Evolutionary conservation across 208 protist species (phyloP).

Genomic region (Spironucleus salmonicida): DNA sequence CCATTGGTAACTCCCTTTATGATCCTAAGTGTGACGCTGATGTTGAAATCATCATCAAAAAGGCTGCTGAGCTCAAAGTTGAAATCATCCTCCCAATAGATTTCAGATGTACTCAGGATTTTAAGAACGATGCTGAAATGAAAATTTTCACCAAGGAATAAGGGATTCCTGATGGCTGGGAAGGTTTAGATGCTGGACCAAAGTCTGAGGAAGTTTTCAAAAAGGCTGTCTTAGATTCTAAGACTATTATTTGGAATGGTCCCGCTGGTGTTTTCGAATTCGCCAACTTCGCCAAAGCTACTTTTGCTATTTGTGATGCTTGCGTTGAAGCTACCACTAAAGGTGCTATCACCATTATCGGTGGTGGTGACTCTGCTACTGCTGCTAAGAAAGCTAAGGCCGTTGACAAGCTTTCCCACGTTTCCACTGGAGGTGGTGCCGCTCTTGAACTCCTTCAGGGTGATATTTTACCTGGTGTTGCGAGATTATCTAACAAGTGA

Average conservation of each 20-base stretch:
- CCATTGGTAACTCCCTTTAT: slow-evolving; percentile 77
- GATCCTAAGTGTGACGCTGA: slow-evolving; percentile 62
- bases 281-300: slow-evolving; percentile 71
- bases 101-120: slow-evolving; percentile 76
- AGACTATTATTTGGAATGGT: slow-evolving; percentile 43
- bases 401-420: slow-evolving; percentile 74
- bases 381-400: slow-evolving; percentile 64
- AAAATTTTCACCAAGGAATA: slow-evolving; percentile 33
- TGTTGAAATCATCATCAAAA: slow-evolving; percentile 66
- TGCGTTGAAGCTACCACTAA: slow-evolving; percentile 59
- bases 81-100: slow-evolving; percentile 85
- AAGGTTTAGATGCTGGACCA: slow-evolving; percentile 83
- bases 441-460: slow-evolving; percentile 95
- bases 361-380: slow-evolving; percentile 90
- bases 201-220: slow-evolving; percentile 60
- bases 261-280: slow-evolving; percentile 83
- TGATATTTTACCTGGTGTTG: slow-evolving; percentile 51
- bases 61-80: slow-evolving; percentile 75
- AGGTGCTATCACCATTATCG: slow-evolving; percentile 57
- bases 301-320: slow-evolving; percentile 49
- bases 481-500: slow-evolving; percentile 40
- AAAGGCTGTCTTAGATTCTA: slow-evolving; percentile 20
- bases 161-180: slow-evolving; percentile 61
- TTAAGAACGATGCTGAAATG: slow-evolving; percentile 53
- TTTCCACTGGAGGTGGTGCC: slow-evolving; percentile 94